A percentile compares a stretch with the other conserved stretches of the same genome.
Evolutionary conservation across 352 stramenopile species (phyloP).

Genomic region (Phytophthora constricta): DNA sequence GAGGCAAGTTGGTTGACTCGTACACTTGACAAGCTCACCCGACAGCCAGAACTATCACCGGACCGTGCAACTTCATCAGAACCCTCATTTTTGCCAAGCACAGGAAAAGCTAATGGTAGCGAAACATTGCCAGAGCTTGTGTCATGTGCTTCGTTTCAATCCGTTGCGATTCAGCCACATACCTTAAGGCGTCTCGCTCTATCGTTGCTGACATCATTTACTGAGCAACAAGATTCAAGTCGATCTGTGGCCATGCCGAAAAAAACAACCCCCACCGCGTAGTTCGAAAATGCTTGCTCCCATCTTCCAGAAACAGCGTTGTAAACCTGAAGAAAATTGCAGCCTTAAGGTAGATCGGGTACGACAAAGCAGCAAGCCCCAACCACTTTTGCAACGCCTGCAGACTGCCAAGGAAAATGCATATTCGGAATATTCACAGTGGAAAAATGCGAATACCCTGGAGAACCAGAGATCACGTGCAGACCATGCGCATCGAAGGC

Average conservation of each 20-base stretch:
- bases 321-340: background rate
- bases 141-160: slow-evolving; percentile 10
- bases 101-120: background rate
- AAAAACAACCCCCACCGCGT: background rate
- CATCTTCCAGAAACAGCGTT: slow-evolving; percentile 5
- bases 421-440: slow-evolving; percentile 13
- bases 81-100: background rate
- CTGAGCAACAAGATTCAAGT: background rate
- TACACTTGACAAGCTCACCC: background rate
- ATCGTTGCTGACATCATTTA: slow-evolving; percentile 14
- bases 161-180: slow-evolving; percentile 9
- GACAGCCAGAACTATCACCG: background rate
- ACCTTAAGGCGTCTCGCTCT: slow-evolving; percentile 20
- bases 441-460: background rate
- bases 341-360: background rate
- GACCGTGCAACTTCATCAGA: background rate
- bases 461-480: background rate
- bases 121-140: background rate
- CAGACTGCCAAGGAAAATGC: slow-evolving; percentile 10
- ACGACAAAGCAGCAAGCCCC: background rate
- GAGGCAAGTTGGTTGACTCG: slow-evolving; percentile 6
- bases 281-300: slow-evolving; percentile 8
- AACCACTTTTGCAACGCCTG: slow-evolving; percentile 21
- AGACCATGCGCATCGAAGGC: slow-evolving; percentile 27
- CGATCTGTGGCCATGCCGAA: background rate